phyloP scores from a whole-genome alignment of 352 stramenopile genomes.

The Pythium folliculosum region DNA sequence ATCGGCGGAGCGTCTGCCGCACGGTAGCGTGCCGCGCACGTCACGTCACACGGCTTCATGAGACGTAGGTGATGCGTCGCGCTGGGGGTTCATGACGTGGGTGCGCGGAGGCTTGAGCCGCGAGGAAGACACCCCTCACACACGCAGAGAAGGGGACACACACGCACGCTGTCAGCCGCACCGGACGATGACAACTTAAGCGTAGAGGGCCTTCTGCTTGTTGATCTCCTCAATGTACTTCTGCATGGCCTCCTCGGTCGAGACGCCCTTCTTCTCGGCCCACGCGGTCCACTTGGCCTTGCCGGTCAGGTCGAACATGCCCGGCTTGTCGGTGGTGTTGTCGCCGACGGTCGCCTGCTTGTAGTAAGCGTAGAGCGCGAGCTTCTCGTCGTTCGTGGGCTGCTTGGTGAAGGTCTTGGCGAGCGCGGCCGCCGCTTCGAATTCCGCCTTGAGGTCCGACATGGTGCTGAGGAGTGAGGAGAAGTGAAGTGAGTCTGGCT shows the following conservation, averaged over 20 bases:
- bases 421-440: slow-evolving; percentile 78
- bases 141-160: neutral
- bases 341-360: slow-evolving; percentile 90
- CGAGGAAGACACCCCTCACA: neutral
- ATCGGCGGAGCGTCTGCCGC: neutral
- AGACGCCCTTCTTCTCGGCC: slow-evolving; percentile 84
- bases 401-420: slow-evolving; percentile 84
- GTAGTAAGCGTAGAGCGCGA: slow-evolving; percentile 88
- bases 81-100: neutral
- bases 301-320: slow-evolving; percentile 86
- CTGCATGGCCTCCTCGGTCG: slow-evolving; percentile 84
- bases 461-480: slow-evolving; percentile 36
- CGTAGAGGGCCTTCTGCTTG: slow-evolving; percentile 83
- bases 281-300: slow-evolving; percentile 91
- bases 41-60: neutral
- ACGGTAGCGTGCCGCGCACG: neutral
- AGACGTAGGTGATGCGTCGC: neutral
- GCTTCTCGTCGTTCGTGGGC: slow-evolving; percentile 88
- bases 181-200: slow-evolving; percentile 39
- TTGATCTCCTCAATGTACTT: slow-evolving; percentile 87
- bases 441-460: slow-evolving; percentile 83
- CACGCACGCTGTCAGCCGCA: neutral
- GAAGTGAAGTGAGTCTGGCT: slow-evolving; percentile 15
- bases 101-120: neutral
- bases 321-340: slow-evolving; percentile 78